Base-by-base conservation (phyloP, 495 filamentous ascomycete genomes). In the Acidomyces sp. region DNA sequence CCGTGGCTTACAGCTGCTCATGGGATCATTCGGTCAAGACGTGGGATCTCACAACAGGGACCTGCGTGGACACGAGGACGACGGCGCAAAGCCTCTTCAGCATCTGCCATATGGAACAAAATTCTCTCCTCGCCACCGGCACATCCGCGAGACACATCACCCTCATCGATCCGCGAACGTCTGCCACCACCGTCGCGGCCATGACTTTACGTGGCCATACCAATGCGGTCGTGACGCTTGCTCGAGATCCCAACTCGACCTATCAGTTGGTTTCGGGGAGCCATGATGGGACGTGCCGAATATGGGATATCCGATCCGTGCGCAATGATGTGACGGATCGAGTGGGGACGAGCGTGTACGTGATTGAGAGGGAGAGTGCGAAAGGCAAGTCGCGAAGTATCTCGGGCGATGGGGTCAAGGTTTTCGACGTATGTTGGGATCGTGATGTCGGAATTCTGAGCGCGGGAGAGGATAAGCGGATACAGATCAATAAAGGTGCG, bases 361-460 rank as follows among this genome's bases (percentile, higher is more conserved):
- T 77, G 13, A 78, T 95, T 50, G 68, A 78, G 50, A 70, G 90
- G 28, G 77, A 85, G 61, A 74, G 74, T 54, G 56, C 68, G 50
- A 49, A 39, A 38, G 47, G 48, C 12, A 38, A 20, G 32, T 33
- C 32, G 29, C 48, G 68, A 40, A 54, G 65, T 65, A 52, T 69
- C 11, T 73, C 70, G 18, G 83, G 83, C 17, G 83, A 92, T 29
- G 84, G 83, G 26, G 72, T 77, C 34, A 93, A 92, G 70, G 85
- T 97, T 31, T 92, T 96, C 65, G 72, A 76, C 13, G 84, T 96
- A 4, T 74, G 67, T 51, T 97, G 90, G 90, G 83, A 93, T 62
- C 62, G 63, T 49, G 66, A 68, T 15, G 68, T 92, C 29, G 90
- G 90, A 6, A 93, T 97, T 58, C 79, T 95, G 17, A 92, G 82